Evolutionary conservation across 805 yeast genomes (phyloP).

Genomic region (Suhomyces emberorum): DNA sequence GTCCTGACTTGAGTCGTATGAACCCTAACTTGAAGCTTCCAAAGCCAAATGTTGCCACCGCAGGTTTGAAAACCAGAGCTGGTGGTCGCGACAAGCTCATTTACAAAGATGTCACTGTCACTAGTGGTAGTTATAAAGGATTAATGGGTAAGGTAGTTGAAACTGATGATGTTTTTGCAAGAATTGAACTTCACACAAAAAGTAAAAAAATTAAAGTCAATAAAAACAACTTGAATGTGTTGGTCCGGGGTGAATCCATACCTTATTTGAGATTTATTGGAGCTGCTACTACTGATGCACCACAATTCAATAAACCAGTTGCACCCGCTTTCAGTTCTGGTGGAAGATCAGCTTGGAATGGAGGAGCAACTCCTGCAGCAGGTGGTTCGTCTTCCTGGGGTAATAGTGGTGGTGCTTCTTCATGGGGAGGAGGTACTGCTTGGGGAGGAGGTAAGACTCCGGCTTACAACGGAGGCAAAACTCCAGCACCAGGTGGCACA

Average conservation of each 20-base stretch:
- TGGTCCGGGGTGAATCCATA: slow-evolving; percentile 64
- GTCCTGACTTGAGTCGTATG: slow-evolving; percentile 76
- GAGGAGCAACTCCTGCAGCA: slow-evolving; percentile 30
- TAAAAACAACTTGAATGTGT: slow-evolving; percentile 72
- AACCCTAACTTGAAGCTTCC: slow-evolving; percentile 76
- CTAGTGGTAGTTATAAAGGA: slow-evolving; percentile 93
- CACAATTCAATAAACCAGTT: slow-evolving; percentile 13
- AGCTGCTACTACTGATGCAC: slow-evolving; percentile 20
- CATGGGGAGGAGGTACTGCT: slow-evolving; percentile 43
- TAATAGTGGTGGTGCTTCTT: slow-evolving; percentile 44
- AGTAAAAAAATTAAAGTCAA: slow-evolving; percentile 82
- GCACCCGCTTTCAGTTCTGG: slow-evolving; percentile 39
- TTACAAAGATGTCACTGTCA: slow-evolving; percentile 80
- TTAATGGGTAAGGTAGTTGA: slow-evolving; percentile 90
- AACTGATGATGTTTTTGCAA: slow-evolving; percentile 86
- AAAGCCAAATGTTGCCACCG: slow-evolving; percentile 40
- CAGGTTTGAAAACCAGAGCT: slow-evolving; percentile 47
- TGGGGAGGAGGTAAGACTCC: slow-evolving; percentile 22
- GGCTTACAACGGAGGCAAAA: slow-evolving; percentile 18
- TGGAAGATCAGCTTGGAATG: slow-evolving; percentile 54
- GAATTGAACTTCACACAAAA: slow-evolving; percentile 92
- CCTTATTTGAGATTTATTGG: slow-evolving; percentile 80
- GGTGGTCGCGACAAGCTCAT: slow-evolving; percentile 81
- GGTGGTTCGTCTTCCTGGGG: slow-evolving; percentile 19
- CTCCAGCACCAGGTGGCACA: slow-evolving; percentile 25